These are phyloP conservation scores for Erodium moschatum DNA, from an alignment of 441 rosid species.

Conservation along the genomic window DNA sequence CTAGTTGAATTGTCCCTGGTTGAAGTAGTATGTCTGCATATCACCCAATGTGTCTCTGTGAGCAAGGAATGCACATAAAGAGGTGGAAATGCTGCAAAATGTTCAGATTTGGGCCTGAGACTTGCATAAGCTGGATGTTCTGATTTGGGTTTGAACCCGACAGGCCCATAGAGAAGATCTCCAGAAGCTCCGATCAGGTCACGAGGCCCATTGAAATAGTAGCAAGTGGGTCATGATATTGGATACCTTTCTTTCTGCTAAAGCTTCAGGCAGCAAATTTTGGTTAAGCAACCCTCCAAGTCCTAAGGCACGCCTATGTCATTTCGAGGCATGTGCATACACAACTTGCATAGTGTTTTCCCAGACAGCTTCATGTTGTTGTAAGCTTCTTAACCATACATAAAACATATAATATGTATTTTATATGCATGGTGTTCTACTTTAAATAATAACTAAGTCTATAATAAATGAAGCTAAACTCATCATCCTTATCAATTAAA, in stretches of 20 bases:
- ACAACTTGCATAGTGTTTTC: neutral
- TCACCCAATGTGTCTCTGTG: too few species aligned
- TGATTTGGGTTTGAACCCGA: neutral
- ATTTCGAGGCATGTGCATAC: neutral
- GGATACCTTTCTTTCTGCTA: neutral
- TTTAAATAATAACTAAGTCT: neutral
- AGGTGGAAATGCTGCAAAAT: too few species aligned
- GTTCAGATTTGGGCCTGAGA: too few species aligned
- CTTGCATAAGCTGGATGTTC: neutral
- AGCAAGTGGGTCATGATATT: neutral
- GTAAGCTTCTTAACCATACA: neutral
- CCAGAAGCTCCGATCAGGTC: neutral
- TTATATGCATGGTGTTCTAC: neutral
- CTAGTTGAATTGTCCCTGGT: neutral
- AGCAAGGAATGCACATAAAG: too few species aligned
- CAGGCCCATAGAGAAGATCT: neutral
- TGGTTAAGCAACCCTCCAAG: neutral
- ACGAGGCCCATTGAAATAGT: neutral
- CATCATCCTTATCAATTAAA: neutral
- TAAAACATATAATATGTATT: neutral
- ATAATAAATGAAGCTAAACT: neutral
- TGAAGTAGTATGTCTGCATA: too few species aligned
- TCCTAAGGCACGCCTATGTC: neutral
- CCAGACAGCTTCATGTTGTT: neutral
- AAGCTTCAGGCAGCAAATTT: neutral